Evolutionary conservation across 805 yeast genomes (phyloP), one percentile per base, ranked within the genome.

Genomic region (Hanseniaspora guilliermondii): DNA sequence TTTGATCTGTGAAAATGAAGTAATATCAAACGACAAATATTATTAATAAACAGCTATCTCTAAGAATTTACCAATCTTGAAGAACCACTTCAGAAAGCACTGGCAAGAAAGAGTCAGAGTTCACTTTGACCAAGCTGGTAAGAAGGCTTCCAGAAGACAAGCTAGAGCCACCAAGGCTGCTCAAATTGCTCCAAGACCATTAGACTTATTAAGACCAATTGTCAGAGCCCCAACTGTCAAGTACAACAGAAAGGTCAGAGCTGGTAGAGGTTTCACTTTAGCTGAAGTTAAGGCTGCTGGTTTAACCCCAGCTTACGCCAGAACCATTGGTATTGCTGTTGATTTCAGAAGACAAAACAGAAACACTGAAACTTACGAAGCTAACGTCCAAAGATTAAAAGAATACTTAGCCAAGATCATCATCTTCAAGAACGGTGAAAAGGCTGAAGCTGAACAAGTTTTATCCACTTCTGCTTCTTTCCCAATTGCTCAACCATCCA

Each of bases 91-190:
- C 95, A 85, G 97, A 83, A 91, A 91, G 87, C 91, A 91, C 95
- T 93, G 98, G 98, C 97, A 93, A 80, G 95, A 87, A 78, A 87
- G 97, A 73, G 99, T 93, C 82, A 87, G 81, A 76, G 96, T 87
- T 70, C 98, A 94, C 88, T 85, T 93, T 74, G 97, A 93, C 91
- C 98, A 93, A 82, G 96, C 98, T 72, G 98, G 98, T 76, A 88
- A 91, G 84, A 93, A 93, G 84, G 88, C 78, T 71, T 83, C 95
- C 64, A 88, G 98, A 84, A 85, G 98, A 80, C 79, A 77, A 65
- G 85, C 96, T 65, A 87, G 98, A 79, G 84, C 86, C 72, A 69
- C 83, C 68, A 89, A 85, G 80, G 95, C 96, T 68, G 96, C 96
- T 68, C 78, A 78, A 73, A 76, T 84, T 68, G 97, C 98, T 70